Percentiles rank a stretch among this genome's conserved stretches.
Evolutionary conservation across 148 eudicot species (phyloP).

Genomic region (Drosera capensis): DNA sequence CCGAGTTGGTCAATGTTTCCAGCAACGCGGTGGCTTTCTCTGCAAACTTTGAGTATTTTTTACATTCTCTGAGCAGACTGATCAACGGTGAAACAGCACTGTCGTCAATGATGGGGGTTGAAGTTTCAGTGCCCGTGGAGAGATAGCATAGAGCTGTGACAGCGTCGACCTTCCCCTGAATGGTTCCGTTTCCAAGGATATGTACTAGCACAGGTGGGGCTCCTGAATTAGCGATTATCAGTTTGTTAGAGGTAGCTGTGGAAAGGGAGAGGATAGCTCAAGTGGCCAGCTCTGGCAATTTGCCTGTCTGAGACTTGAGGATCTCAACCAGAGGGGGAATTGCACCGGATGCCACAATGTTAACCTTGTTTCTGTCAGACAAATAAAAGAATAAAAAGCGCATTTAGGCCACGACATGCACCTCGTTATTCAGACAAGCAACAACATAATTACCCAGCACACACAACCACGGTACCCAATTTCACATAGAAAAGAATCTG

Average conservation of each 20-base stretch:
- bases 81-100: slow-evolving; percentile 43
- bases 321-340: slow-evolving; percentile 54
- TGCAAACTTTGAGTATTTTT: slow-evolving; percentile 67
- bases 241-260: slow-evolving; percentile 38
- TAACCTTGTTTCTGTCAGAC: slow-evolving; percentile 53
- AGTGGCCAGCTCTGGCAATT: slow-evolving; percentile 46
- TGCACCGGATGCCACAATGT: slow-evolving; percentile 53
- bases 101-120: slow-evolving; percentile 22
- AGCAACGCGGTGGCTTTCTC: slow-evolving; percentile 56
- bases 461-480: too few relatives aligned
- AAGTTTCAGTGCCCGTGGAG: slow-evolving; percentile 22
- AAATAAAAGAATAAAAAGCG: too few relatives aligned
- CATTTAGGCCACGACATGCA: too few relatives aligned
- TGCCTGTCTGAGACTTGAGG: slow-evolving; percentile 28
- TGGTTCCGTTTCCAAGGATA: slow-evolving; percentile 38
- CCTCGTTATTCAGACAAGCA: too few relatives aligned
- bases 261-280: slow-evolving; percentile 57
- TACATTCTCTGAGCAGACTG: slow-evolving; percentile 58
- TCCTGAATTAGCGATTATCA: slow-evolving; percentile 33
- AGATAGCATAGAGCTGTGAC: slow-evolving; percentile 64
- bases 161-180: slow-evolving; percentile 64
- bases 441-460: too few relatives aligned
- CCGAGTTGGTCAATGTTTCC: slow-evolving; percentile 33
- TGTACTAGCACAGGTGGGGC: slow-evolving; percentile 44
- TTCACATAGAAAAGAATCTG: too few relatives aligned